Base-by-base conservation (phyloP, 495 filamentous ascomycete genomes). In the Neohortaea acidophila region DNA sequence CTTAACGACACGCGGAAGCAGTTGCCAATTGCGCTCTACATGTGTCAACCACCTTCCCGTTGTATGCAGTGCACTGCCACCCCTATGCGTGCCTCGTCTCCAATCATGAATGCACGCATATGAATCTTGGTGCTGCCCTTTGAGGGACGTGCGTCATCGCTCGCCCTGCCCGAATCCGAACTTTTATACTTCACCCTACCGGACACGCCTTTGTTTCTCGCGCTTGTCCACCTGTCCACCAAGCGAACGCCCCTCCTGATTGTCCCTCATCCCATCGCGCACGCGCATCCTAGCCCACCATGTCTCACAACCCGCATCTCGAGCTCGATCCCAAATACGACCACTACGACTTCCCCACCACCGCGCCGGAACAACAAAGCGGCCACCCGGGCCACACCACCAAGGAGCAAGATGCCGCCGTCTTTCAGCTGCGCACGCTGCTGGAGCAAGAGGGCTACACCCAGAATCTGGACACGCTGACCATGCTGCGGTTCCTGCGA, bases 321-420 rank as follows among this genome's bases (percentile, higher is more conserved):
- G 62, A 75, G 55, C 65, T 74, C 38, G 80, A 92, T 58, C 67
- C 82, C 50, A 94, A 92, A 61, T 94, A 94, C 67, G 87, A 97
- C 61, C 61, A 87, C 64, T 94, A 92, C 64, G 87, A 94, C 56
- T 96, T 67, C 63, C 89, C 89, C 36, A 86, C 75, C 36, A 84
- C 69, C 18, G 72, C 77, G 29, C 75, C 82, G 26, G 67, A 69
- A 32, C 51, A 66, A 9, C 70, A 77, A 49, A 61, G 63, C 46
- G 89, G 89, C 31, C 89, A 94, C 58, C 79, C 89, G 39, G 89
- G 89, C 52, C 75, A 87, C 57, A 81, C 87, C 51, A 93, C 81
- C 19, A 66, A 70, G 23, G 71, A 81, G 54, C 85, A 97, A 63
- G 81, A 96, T 73, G 86, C 82, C 27, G 75, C 84, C 61, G 82